phyloP scores from a whole-genome alignment of 2,329 filamentous ascomycete species.

The Madurella mycetomatis region DNA sequence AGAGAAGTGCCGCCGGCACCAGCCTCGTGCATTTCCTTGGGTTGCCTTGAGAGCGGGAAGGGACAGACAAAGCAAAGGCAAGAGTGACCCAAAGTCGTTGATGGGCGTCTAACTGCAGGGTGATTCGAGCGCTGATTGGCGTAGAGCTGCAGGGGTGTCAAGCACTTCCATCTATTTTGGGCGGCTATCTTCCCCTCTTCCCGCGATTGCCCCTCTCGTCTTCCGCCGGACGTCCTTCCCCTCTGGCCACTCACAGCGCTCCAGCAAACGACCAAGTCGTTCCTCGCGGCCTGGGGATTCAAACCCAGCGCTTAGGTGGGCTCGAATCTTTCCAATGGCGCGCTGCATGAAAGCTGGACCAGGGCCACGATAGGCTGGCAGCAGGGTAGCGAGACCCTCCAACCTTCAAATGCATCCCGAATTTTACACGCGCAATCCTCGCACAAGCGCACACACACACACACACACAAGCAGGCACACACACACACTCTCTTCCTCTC shows the following conservation, averaged over 20 bases:
- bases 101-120: constrained; percentile 31
- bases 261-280: not conserved
- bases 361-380: constrained; percentile 10
- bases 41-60: not conserved
- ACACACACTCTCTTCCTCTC: not conserved
- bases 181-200: constrained; percentile 18
- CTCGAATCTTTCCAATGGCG: constrained; percentile 20
- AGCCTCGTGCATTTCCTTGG: not conserved
- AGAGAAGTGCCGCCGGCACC: not conserved
- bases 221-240: not conserved
- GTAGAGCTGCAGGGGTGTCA: not conserved
- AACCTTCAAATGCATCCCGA: not conserved
- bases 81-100: not conserved
- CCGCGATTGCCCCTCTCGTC: constrained; percentile 6
- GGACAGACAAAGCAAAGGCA: constrained; percentile 1
- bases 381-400: not conserved
- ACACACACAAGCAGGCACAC: not conserved
- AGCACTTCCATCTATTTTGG: constrained; percentile 26
- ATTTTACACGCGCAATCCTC: not conserved
- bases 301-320: constrained; percentile 22
- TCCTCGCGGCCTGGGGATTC: constrained; percentile 4
- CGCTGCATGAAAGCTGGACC: constrained; percentile 14
- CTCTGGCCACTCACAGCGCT: constrained; percentile 18
- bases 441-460: constrained; percentile 2
- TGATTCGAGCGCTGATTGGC: constrained; percentile 30